Evolutionary conservation across 805 yeast genomes (phyloP), one percentile per base, ranked within the genome.

Genomic region (Pichia kluyveri): DNA sequence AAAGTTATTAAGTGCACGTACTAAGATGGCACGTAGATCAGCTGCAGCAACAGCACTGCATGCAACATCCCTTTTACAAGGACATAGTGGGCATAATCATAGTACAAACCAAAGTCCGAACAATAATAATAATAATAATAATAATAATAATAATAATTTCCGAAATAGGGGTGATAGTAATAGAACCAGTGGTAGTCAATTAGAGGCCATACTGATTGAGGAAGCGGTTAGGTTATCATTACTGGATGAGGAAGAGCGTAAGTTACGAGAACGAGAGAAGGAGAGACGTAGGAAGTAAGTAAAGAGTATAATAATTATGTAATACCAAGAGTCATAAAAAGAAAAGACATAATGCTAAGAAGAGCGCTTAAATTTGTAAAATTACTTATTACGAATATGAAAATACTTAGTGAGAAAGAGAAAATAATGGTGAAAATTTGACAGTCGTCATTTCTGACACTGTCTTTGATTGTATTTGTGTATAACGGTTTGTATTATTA

Each of bases 11-110:
- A 72, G 78, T 44, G 96, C 96, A 5, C 76, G 90, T 45, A 75
- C 82, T 50, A 82, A 82, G 54, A 68, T 88, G 36, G 96, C 95
- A 0, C 76, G 95, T 49, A 76, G 88, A 58, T 82, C 96, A 0
- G 97, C 97, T 0, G 87, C 96, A 14, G 98, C 98, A 0, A 86
- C 87, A 34, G 96, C 96, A 0, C 77, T 91, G 38, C 98, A 91
- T 65, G 90, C 95, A 2, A 80, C 95, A 12, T 88, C 89, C 48
- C 74, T 87, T 57, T 61, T 88, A 72, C 46, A 82, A 81, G 62
- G 84, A 80, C 50, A 69, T 78, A 54, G 83, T 84, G 91, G 68
- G 84, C 26, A 86, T 83, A 57, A 93, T 95, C 1, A 73, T 85
- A 62, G 69, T 12, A 15, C 28, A 17, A 17, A 11, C 10, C 28